Evolutionary conservation across 805 yeast genomes (phyloP), one percentile per base, ranked within the genome.

Genomic region (Dipodascopsis uninucleata): DNA sequence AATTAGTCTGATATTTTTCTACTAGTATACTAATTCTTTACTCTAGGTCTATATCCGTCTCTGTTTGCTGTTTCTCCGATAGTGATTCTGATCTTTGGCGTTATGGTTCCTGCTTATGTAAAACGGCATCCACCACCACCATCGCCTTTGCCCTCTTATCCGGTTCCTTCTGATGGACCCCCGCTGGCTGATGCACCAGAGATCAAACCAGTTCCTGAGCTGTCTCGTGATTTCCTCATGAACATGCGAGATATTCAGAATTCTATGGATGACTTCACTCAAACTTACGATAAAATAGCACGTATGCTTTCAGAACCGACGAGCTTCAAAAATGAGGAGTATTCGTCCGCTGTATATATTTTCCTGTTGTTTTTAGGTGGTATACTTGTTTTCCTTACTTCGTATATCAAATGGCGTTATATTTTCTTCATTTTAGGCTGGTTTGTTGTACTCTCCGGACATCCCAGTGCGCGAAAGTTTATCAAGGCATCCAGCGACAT

Each of bases 61-160:
- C 63, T 83, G 39, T 67, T 85, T 9, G 62, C 83, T 29, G 71
- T 79, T 1, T 69, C 80, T 25, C 96, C 96, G 0, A 55, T 82
- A 28, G 48, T 82, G 1, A 71, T 69, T 38, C 36, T 85, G 2
- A 55, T 82, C 24, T 68, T 73, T 43, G 80, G 78, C 1, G 67
- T 82, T 2, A 71, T 88, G 68, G 67, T 82, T 1, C 90, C 94
- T 0, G 85, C 82, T 3, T 88, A 81, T 58, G 67, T 76, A 16
- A 69, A 74, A 39, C 70, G 85, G 40, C 93, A 86, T 60, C 93
- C 93, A 0, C 63, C 64, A 1, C 50, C 52, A 7, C 56, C 59
- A 3, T 57, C 59, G n/a, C 56, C 58, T 4, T 55, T 65, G 2
- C 49, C 49, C 3, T 53, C 52, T 21, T 60, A 48, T 45, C 60